Evolutionary conservation across 2,329 filamentous ascomycete genomes (phyloP).

Genomic region (Sarocladiaceae sp.): DNA sequence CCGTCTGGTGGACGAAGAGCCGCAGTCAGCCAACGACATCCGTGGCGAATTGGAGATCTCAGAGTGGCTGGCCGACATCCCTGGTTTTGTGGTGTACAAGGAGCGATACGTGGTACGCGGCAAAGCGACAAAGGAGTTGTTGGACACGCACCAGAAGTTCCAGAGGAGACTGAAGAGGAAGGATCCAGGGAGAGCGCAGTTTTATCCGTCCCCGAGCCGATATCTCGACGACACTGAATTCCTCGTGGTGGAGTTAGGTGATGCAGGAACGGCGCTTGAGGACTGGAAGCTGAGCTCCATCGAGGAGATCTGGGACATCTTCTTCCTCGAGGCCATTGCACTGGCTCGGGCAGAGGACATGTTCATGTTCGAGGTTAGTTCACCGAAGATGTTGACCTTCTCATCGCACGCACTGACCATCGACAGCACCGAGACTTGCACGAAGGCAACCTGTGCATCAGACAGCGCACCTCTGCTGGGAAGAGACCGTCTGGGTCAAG

Average conservation of each 20-base stretch:
- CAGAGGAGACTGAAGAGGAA: slow-evolving; percentile 49
- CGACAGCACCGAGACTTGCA: slow-evolving; percentile 59
- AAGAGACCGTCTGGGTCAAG: slow-evolving; percentile 24
- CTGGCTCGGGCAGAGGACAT: slow-evolving; percentile 55
- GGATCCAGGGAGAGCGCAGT: slow-evolving; percentile 54
- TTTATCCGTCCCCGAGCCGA: slow-evolving; percentile 57
- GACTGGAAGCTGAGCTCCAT: slow-evolving; percentile 46
- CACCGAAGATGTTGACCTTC: not conserved
- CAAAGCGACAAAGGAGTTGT: slow-evolving; percentile 45
- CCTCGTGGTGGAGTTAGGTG: slow-evolving; percentile 58
- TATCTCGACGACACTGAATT: slow-evolving; percentile 57
- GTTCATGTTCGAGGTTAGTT: slow-evolving; percentile 54
- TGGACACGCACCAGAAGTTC: slow-evolving; percentile 57
- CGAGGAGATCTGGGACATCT: slow-evolving; percentile 59
- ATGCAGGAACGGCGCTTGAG: slow-evolving; percentile 57
- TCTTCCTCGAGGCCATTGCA: slow-evolving; percentile 56
- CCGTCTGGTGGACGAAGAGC: slow-evolving; percentile 55
- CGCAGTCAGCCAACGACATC: slow-evolving; percentile 50
- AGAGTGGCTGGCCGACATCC: slow-evolving; percentile 59
- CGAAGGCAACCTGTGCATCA: slow-evolving; percentile 60
- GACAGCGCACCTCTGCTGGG: slow-evolving; percentile 32
- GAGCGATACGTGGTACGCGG: slow-evolving; percentile 58
- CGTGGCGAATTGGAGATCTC: slow-evolving; percentile 59
- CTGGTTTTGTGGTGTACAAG: slow-evolving; percentile 63
- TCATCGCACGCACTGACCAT: not conserved